A percentile compares a stretch with the other conserved stretches of the same genome.
phyloP scores from a whole-genome alignment of 169 alveolate genomes.

The Plasmodium relictum region DNA sequence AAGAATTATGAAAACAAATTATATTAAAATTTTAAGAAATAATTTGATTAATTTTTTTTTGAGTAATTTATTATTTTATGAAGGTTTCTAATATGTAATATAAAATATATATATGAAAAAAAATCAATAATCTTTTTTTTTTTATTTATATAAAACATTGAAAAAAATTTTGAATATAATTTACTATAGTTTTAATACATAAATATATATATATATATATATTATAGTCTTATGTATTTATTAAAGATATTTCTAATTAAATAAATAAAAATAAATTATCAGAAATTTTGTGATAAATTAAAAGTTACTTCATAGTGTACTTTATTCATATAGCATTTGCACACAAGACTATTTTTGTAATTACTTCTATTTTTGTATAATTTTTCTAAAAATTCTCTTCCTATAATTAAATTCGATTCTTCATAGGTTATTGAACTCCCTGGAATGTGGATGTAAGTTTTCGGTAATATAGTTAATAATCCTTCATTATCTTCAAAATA shows the following conservation, averaged over 20 bases:
- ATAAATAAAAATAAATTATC: not conserved
- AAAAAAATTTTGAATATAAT: too few species aligned
- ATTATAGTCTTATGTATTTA: not conserved
- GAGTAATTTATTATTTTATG: too few species aligned
- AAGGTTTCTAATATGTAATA: too few species aligned
- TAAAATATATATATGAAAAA: too few species aligned
- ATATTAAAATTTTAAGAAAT: too few species aligned
- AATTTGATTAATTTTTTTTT: too few species aligned
- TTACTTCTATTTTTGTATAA: not conserved
- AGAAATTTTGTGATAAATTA: not conserved
- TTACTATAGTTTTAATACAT: not conserved
- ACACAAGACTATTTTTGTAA: constrained; percentile 13
- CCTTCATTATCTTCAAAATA: constrained; percentile 40
- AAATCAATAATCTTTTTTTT: too few species aligned
- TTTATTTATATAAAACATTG: too few species aligned
- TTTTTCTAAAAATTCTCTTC: not conserved
- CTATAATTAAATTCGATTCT: constrained; percentile 27
- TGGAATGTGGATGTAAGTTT: constrained; percentile 10
- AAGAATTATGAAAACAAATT: too few species aligned
- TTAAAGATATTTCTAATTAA: not conserved
- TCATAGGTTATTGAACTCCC: not conserved
- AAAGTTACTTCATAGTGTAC: constrained; percentile 10
- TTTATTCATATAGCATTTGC: constrained; percentile 33
- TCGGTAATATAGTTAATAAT: constrained; percentile 36
- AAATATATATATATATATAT: constrained; percentile 6